Evolutionary conservation across 2,329 filamentous ascomycete species (phyloP), one percentile per base, ranked within the genome.

Genomic region (Parasarocladium wereldwijsianum): DNA sequence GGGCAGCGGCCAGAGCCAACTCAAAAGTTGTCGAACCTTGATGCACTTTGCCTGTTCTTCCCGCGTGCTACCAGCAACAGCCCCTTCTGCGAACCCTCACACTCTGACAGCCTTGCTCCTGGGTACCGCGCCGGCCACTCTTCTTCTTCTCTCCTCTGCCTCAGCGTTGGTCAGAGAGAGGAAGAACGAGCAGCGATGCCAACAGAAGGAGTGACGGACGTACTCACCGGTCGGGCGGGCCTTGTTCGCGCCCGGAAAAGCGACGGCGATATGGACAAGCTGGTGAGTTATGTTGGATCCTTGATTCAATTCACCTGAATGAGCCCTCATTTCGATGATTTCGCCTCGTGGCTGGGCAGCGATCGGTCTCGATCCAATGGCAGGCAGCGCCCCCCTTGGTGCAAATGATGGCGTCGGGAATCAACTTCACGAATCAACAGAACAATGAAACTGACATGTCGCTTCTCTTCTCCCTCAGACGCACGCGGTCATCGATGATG

Each of bases 401-500:
- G 20, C 20, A 21, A 21, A 8, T 8, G 20, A 8, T 21, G 20
- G n/a, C 20, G 17, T 26, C n/a, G 25, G 20, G 15, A 8, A 24
- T 22, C 12, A 9, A 27, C 22, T 29, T 18, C n/a, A 12, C 20
- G 20, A 21, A n/a, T 8, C 20, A 21, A 8, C 8, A n/a, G 20
- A n/a, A 21, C 8, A 21, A 21, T 8, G 20, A 21, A n/a, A 21
- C 20, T 21, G 20, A n/a, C 20, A 8, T 21, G 8, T 21, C n/a
- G 33, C 17, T 32, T 29, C 17, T 26, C 32, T 30, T 26, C 29
- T 15, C 13, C 31, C 19, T 21, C 40, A 76, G 72, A 61, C 72
- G 38, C 65, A 73, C 46, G 57, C 66, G 14, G 68, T 87, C 36
- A 64, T 87, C 44, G 76, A 85, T 44, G 79, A 86, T 46, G 55